Evolutionary conservation across 805 yeast genomes (phyloP).

Genomic region (Lipomyces lipofer): DNA sequence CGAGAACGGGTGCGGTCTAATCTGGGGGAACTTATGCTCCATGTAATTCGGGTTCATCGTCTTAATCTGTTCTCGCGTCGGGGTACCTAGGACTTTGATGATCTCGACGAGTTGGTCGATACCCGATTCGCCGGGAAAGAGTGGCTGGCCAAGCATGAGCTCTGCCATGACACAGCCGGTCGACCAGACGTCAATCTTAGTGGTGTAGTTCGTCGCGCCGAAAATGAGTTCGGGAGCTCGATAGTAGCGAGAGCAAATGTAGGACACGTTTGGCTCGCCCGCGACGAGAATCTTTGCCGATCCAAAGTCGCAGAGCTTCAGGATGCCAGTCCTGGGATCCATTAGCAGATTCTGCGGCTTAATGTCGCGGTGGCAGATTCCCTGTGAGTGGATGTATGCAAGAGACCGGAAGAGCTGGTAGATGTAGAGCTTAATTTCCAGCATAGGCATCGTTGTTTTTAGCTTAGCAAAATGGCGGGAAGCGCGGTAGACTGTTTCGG

Average conservation of each 20-base stretch:
- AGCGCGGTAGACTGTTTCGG: conserved; percentile 94
- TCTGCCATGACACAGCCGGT: conserved; percentile 99
- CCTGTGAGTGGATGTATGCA: conserved; percentile 68
- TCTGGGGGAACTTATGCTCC: conserved; percentile 90
- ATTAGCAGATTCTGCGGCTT: conserved; percentile 87
- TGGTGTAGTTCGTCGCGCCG: conserved; percentile 95
- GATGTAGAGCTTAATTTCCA: conserved; percentile 87
- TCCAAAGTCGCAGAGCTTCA: conserved; percentile 95
- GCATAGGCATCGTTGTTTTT: conserved; percentile 77
- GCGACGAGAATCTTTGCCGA: conserved; percentile 90
- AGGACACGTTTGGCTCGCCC: conserved; percentile 89
- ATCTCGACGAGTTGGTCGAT: conserved; percentile 97
- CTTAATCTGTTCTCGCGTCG: conserved; percentile 84
- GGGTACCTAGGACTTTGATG: conserved; percentile 93
- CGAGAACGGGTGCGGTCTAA: conserved; percentile 53
- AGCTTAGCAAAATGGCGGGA: conserved; percentile 63
- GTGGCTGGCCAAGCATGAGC: conserved; percentile 88
- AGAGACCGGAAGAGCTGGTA: conserved; percentile 75
- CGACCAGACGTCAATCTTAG: conserved; percentile 96
- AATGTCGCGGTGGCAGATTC: conserved; percentile 88
- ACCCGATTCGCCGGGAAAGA: conserved; percentile 97
- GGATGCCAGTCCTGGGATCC: conserved; percentile 78
- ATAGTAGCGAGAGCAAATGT: conserved; percentile 94
- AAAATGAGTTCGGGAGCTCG: conserved; percentile 97
- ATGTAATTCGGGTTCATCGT: conserved; percentile 96